phyloP scores from a whole-genome alignment of 2,329 filamentous ascomycete species.

The Colletotrichum nymphaeae region DNA sequence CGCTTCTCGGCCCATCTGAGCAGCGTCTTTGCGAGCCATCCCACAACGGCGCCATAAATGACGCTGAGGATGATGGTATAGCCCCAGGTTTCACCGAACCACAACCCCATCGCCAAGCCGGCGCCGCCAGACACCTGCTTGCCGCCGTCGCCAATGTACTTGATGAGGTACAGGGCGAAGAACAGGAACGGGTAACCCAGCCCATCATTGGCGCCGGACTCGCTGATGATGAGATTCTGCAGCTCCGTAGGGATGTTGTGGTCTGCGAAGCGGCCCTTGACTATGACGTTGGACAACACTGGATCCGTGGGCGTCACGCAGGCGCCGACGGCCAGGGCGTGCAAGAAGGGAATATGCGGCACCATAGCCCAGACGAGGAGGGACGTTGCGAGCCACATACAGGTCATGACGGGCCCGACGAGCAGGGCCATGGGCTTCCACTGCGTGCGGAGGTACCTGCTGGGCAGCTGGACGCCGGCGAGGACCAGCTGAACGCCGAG shows the following conservation, averaged over 20 bases:
- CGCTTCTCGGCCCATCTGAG: conserved; percentile 86
- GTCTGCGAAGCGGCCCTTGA: conserved; percentile 94
- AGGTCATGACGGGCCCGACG: conserved; percentile 84
- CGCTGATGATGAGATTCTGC: conserved; percentile 83
- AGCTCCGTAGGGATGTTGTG: conserved; percentile 86
- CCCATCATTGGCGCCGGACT: conserved; percentile 91
- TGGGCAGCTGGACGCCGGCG: conserved; percentile 88
- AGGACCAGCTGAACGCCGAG: conserved; percentile 91
- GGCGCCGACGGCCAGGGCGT: conserved; percentile 83
- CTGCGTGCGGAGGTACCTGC: conserved; percentile 81
- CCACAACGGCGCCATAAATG: conserved; percentile 80
- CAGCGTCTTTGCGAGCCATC: conserved; percentile 84
- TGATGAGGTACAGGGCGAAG: conserved; percentile 84
- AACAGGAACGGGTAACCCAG: conserved; percentile 91
- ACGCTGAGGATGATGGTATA: conserved; percentile 86
- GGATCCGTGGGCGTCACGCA: conserved; percentile 96
- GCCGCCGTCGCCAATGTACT: conserved; percentile 74
- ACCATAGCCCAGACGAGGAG: conserved; percentile 82
- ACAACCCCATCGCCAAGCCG: conserved; percentile 77
- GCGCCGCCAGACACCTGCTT: conserved; percentile 67
- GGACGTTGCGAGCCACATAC: conserved; percentile 89
- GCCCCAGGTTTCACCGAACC: conserved; percentile 87
- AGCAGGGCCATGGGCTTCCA: conserved; percentile 81
- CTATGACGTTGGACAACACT: conserved; percentile 87
- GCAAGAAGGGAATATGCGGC: conserved; percentile 77